These are phyloP conservation scores for Atkinsonella hypoxylon DNA, from an alignment of 2,329 filamentous ascomycete genomes.

Conservation along the genomic window DNA sequence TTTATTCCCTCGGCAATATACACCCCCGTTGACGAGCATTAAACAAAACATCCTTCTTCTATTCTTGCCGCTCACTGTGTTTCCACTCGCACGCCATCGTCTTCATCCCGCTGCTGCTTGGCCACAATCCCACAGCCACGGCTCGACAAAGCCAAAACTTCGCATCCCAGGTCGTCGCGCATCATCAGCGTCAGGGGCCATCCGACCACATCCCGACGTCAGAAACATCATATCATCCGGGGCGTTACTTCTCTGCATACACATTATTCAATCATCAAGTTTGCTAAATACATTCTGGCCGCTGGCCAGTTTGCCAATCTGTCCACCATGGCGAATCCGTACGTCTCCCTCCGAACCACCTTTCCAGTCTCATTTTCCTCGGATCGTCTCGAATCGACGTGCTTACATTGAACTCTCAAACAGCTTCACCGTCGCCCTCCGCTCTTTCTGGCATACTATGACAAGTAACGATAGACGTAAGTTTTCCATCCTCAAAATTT, in stretches of 20 bases:
- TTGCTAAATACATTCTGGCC: not conserved
- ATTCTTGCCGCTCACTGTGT: not conserved
- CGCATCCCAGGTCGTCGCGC: not conserved
- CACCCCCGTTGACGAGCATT: not conserved
- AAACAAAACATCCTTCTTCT: not conserved
- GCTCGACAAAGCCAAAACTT: not conserved
- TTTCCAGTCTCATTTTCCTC: not conserved
- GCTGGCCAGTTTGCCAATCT: constrained; percentile 1
- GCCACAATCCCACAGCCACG: not conserved
- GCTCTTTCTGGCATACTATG: constrained; percentile 92
- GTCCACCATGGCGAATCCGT: constrained; percentile 12
- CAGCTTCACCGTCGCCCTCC: constrained; percentile 61
- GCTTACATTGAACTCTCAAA: not conserved
- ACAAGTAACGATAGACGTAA: constrained; percentile 58
- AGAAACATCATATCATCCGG: not conserved
- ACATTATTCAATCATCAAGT: not conserved
- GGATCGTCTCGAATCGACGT: too few species aligned
- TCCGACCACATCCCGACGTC: not conserved
- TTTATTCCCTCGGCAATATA: not conserved
- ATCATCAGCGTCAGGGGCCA: not conserved
- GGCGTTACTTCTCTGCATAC: not conserved
- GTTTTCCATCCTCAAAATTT: constrained; percentile 13
- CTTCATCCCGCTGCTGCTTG: not conserved
- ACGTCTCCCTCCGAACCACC: constrained; percentile 2
- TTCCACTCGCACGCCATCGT: not conserved